Conservation (phyloP, 768 basidiomycete species). For the Infundibulicybe gibba region DNA sequence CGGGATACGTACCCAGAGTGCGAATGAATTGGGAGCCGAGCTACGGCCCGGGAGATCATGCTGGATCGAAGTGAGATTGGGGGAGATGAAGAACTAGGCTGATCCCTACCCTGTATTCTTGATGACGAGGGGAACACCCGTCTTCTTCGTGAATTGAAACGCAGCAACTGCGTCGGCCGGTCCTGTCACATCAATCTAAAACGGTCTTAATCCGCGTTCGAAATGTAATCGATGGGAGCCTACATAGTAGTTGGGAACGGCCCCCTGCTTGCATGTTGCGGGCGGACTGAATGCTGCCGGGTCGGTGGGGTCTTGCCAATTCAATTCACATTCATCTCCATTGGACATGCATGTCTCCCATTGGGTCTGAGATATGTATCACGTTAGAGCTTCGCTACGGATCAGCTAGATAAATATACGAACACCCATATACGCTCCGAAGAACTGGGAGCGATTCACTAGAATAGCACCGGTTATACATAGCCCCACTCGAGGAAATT, state of each 20-base stretch:
- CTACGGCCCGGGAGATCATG: conserved; percentile 49
- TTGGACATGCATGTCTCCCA: too few species aligned
- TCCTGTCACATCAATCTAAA: conserved; percentile 36
- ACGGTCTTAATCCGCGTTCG: too few species aligned
- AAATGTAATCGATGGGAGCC: not conserved
- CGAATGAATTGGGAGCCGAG: conserved; percentile 37
- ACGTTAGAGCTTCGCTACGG: too few species aligned
- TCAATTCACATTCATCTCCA: too few species aligned
- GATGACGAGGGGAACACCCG: conserved; percentile 37
- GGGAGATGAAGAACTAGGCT: not conserved
- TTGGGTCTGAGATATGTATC: too few species aligned
- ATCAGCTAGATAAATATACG: too few species aligned
- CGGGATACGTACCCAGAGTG: conserved; percentile 35
- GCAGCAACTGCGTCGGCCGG: conserved; percentile 39
- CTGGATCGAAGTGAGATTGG: conserved; percentile 14
- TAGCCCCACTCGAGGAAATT: conserved; percentile 8
- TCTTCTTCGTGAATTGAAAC: conserved; percentile 36
- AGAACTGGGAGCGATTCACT: too few species aligned
- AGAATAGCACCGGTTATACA: too few species aligned
- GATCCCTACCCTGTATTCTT: conserved; percentile 46
- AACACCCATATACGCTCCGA: too few species aligned
- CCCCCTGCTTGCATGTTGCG: conserved; percentile 20
- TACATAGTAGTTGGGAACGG: conserved; percentile 25
- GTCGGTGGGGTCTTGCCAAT: conserved; percentile 15
- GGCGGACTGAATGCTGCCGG: conserved; percentile 14